Base-by-base conservation (phyloP, 495 filamentous ascomycete species). In the Hypoxylon fuscum region DNA sequence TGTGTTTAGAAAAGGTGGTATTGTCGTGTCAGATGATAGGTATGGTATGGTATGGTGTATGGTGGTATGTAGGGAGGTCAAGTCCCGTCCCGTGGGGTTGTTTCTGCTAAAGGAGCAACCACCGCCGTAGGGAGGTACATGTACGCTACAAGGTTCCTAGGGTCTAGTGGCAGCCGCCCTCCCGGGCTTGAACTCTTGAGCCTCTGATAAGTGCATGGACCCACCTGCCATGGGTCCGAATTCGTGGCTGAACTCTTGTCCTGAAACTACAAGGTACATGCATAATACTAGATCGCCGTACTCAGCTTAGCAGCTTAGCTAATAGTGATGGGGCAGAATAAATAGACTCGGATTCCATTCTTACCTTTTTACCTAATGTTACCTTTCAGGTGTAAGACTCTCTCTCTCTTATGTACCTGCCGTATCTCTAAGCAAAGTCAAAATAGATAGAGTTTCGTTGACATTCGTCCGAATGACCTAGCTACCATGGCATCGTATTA, bases 181-280 rank as follows among this genome's bases (percentile, higher is more conserved):
- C 32, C 60, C 53, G 51, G 35, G 11, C 17, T 51, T 50, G 50
- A 59, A 55, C 49, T 43, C 17, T 51, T 50, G 50, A 59, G 62
- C 49, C 49, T 59, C 54, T 27, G 32, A 29, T 46, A 51, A 27
- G 8, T 27, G 25, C 4, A 27, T 8, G 25, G 25, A n/a, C n/a
- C n/a, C 25, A 8, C 25, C 25, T 8, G 25, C 25, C 25, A 27
- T 27, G 46, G 23, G 41, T 25, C 41, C 44, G 34, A 27, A 31
- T 27, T 44, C 55, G 62, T 65, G 62, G 62, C 62, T 65, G 62
- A 53, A 65, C 55, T 55, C 59, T 7, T 21, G 31, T 48, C 34
- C 34, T 47, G 44, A 47, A 48, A 57, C 31, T 29, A 37, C 8
- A 20, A 20, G 12, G 25, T 45, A 45, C 27, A 18, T 35, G n/a